Evolutionary conservation across 2,329 filamentous ascomycete genomes (phyloP), one percentile per base, ranked within the genome.

Genomic region (Metarhizium sp.): DNA sequence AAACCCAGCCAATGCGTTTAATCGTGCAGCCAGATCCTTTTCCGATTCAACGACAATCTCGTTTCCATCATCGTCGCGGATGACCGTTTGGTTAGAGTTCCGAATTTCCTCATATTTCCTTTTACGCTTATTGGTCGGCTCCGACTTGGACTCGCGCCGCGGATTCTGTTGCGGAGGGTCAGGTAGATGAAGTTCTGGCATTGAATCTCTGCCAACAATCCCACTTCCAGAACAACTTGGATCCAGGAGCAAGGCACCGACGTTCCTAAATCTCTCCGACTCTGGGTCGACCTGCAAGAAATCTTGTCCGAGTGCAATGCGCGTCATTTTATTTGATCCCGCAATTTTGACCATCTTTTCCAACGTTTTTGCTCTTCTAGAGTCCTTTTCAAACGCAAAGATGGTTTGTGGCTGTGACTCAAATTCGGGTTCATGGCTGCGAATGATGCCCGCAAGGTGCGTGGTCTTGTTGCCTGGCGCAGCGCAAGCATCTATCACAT

Each of bases 381-480:
- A 72, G 66, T 95, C 87, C 63, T 88, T 88, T 67, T 95, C 90
- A 63, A 90, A 94, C 0, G 90, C 90, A 61, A 85, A 84, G 29
- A 99, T 85, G 1, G 61, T 67, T 50, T 72, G 69, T 34, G 62
- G 58, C 18, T 57, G 60, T 34, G 63, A 68, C 20, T 65, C 67
- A 57, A 67, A 68, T 45, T 71, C 73, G 0, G 70, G 69, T 3
- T 66, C 67, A 53, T 72, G 72, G 51, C 70, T 73, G 53, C 68
- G 75, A 51, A 94, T 65, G 4, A 96, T 82, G 2, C 90, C 87
- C 0, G 92, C 91, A 50, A 95, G 73, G 69, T 97, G 94, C 7
- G 92, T 97, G 1, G 94, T 97, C 73, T 99, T 99, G 70, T 99
- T 99, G 6, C 94, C 94, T 1, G 94, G 94, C 0, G 94, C 94